These are phyloP conservation scores for Scytalidium lignicola DNA, from an alignment of 2,329 filamentous ascomycete genomes.

Conservation along the genomic window DNA sequence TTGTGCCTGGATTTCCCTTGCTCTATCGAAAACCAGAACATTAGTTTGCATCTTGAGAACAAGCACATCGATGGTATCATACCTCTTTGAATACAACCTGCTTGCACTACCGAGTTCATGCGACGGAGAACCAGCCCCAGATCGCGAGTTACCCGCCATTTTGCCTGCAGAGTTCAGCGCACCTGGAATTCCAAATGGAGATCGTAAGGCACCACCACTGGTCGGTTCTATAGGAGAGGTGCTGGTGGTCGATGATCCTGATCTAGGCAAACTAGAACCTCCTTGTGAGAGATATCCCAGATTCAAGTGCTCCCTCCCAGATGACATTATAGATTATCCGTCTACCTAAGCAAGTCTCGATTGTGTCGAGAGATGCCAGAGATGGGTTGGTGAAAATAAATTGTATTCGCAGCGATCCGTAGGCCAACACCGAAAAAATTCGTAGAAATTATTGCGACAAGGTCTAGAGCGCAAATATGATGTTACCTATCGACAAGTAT, in stretches of 20 bases:
- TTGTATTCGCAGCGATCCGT: neutral
- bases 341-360: conserved; percentile 21
- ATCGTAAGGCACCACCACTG: conserved; percentile 58
- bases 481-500: conserved; percentile 10
- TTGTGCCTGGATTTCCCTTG: conserved; percentile 94
- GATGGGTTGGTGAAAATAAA: conserved; percentile 16
- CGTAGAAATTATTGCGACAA: neutral
- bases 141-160: conserved; percentile 59
- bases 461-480: neutral
- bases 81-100: conserved; percentile 91
- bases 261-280: conserved; percentile 32
- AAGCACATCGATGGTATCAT: conserved; percentile 32
- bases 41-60: conserved; percentile 8
- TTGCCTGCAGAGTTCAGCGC: conserved; percentile 54
- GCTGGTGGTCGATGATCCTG: conserved; percentile 72
- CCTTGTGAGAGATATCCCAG: conserved; percentile 67
- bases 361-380: conserved; percentile 23
- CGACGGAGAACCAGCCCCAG: conserved; percentile 92
- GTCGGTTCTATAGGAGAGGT: conserved; percentile 76
- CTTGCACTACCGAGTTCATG: conserved; percentile 65
- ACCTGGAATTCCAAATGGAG: conserved; percentile 66
- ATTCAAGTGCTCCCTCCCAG: conserved; percentile 79
- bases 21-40: conserved; percentile 45
- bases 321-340: conserved; percentile 85
- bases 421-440: neutral